Percentiles rank a stretch among this genome's conserved stretches.
Conservation (phyloP, 2,329 filamentous ascomycete species). For the Thermothelomyces thermophilus region DNA sequence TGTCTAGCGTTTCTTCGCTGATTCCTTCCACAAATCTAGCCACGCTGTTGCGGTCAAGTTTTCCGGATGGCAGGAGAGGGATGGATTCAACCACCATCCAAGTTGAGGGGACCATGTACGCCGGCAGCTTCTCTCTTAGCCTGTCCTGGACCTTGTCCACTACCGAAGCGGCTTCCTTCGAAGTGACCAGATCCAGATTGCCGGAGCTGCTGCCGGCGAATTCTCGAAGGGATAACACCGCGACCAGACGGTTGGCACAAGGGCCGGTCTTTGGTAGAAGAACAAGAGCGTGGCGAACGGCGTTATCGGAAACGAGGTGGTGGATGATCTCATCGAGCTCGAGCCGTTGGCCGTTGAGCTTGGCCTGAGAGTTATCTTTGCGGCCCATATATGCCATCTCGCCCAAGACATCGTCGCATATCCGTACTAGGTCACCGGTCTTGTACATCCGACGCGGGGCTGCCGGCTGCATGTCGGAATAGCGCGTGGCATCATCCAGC, state of each 20-base stretch:
- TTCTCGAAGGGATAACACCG: slow-evolving; percentile 15
- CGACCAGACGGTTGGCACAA: slow-evolving; percentile 20
- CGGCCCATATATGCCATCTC: slow-evolving; percentile 23
- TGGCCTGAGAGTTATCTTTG: slow-evolving; percentile 23
- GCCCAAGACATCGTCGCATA: slow-evolving; percentile 21
- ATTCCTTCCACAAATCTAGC: slow-evolving; percentile 19
- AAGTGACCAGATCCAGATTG: slow-evolving; percentile 11
- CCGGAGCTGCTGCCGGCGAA: not conserved
- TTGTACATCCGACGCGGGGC: slow-evolving; percentile 42
- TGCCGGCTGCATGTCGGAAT: slow-evolving; percentile 34
- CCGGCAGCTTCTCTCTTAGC: slow-evolving; percentile 31
- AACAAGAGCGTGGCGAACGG: slow-evolving; percentile 41
- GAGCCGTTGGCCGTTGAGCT: slow-evolving; percentile 26
- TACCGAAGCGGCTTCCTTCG: slow-evolving; percentile 1
- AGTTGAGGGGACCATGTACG: slow-evolving; percentile 32
- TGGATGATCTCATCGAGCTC: slow-evolving; percentile 38
- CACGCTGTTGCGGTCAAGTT: slow-evolving; percentile 31
- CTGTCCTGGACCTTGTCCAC: slow-evolving; percentile 12
- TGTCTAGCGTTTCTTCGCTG: slow-evolving; percentile 26
- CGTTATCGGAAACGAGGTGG: slow-evolving; percentile 32
- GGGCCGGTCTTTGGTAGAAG: slow-evolving; percentile 29
- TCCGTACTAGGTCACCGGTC: slow-evolving; percentile 31
- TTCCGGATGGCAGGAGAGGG: slow-evolving; percentile 27
- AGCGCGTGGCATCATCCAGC: slow-evolving; percentile 1
- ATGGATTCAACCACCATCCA: slow-evolving; percentile 27